Base-by-base conservation (phyloP, 768 basidiomycete species). In the Suillus occidentalis region DNA sequence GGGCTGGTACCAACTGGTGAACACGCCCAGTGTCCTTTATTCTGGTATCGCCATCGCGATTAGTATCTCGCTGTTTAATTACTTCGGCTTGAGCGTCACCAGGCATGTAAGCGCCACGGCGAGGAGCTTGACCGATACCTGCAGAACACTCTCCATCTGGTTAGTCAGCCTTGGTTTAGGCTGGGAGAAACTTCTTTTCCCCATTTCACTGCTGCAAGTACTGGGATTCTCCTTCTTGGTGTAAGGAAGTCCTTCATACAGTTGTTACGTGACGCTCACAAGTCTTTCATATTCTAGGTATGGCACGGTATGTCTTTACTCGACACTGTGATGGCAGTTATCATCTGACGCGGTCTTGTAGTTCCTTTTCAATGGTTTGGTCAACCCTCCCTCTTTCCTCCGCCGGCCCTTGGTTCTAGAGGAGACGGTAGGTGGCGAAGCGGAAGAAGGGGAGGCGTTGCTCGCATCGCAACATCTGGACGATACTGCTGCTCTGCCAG, bases 121-220 rank as follows among this genome's bases (percentile, higher is more conserved):
- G 20, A 86, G 97, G 66, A 91, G 89, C 62, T 83, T 97, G 64
- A 92, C 95, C 43, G 97, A 99, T 76, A 96, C 95, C 7, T 97
- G 95, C 79, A 85, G 97, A 70, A 99, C 97, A 1, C 83, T 99
- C 61, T 86, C 87, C n/a, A 99, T 99, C 74, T 99, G 97, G 97
- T 79, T 96, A 68, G 81, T 99, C 71, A 94, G 92, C 72, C 83
- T 97, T 60, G 88, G 84, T 1, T 78, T 97, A 31, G 95, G 96
- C 5, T 98, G 96, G 96, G 96, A 98, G 78, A 83, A 81, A 65
- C 81, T 98, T 40, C 69, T 92, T 28, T 92, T 87, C 79, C 95
- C 95, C 7, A 86, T 90, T 66, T 92, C 92, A 2, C 72, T 95
- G 61, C 75, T 96, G 14, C 95, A 97, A 76, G 86, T 97, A 62